Base-by-base conservation (phyloP, 768 basidiomycete species). In the Lepiota venenata region DNA sequence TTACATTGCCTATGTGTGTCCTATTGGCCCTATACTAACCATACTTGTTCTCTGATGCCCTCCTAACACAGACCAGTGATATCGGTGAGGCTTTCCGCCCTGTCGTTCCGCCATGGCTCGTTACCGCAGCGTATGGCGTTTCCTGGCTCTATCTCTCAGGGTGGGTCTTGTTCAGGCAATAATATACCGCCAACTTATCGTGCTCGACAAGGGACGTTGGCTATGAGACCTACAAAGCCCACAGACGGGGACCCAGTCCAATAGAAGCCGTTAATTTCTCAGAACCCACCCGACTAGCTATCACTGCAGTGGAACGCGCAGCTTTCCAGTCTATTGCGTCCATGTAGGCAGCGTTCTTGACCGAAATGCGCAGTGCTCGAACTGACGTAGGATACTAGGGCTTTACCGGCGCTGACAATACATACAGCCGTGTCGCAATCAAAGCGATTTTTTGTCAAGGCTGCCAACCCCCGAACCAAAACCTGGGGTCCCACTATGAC, bases 71-170 rank as follows among this genome's bases (percentile, higher is more conserved):
- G 86, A 89, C 87, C 40, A 88, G 87, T 70, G 89, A 91, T 63
- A 72, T 91, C 21, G 91, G 91, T 43, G 91, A 92, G 69, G 86
- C 89, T 1, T 91, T 92, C 66, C 75, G 91, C 9, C 89, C 90
- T 1, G 80, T 92, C 35, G 85, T 91, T 2, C 80, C 81, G 36
- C 85, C 91, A 1, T 77, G 77, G 66, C 56, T 87, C 14, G 89
- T 93, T 11, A 81, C 80, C 2, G 86, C 87, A 35, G 87, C 87
- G 9, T 93, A 93, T 64, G 90, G 87, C 12, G 69, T 92, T 49
- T 89, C 87, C 0, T 91, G 90, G 89, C 61, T 87, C 45, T 93
- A 93, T 69, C 79, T 93, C 40, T 75, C 76, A 14, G 88, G 74
- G 77, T 76, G 41, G 50, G 67, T 61, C 21, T 32, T 38, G 27